A percentile compares a stretch with the other conserved stretches of the same genome.
Evolutionary conservation across 108 stramenopile genomes (phyloP).

Genomic region (Discostella stelligeroides): DNA sequence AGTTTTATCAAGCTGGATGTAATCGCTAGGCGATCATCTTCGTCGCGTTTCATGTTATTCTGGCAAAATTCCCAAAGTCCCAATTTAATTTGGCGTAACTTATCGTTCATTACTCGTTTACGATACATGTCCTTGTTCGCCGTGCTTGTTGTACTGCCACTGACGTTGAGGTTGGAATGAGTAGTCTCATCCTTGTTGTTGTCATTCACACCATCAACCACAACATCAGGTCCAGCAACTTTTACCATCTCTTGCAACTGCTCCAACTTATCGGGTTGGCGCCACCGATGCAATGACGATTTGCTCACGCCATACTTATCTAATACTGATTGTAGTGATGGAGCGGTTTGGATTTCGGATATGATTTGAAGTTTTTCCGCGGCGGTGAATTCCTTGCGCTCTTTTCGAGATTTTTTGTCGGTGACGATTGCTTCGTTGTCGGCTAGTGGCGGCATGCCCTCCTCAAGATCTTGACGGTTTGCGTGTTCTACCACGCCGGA

Average conservation of each 20-base stretch:
- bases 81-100: slow-evolving; percentile 24
- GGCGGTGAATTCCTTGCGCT: slow-evolving; percentile 42
- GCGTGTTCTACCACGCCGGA: too few species aligned
- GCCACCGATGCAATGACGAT: slow-evolving; percentile 41
- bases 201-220: background rate
- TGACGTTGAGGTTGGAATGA: background rate
- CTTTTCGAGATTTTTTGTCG: slow-evolving; percentile 7
- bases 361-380: slow-evolving; percentile 39
- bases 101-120: slow-evolving; percentile 40
- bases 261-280: slow-evolving; percentile 5
- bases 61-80: slow-evolving; percentile 24
- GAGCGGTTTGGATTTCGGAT: slow-evolving; percentile 25
- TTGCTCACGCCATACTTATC: slow-evolving; percentile 35
- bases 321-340: slow-evolving; percentile 24
- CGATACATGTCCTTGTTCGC: slow-evolving; percentile 8
- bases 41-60: slow-evolving; percentile 14
- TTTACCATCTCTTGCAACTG: slow-evolving; percentile 35
- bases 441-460: background rate
- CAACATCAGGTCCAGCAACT: background rate
- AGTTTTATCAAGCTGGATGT: slow-evolving; percentile 21
- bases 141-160: background rate
- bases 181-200: too few species aligned
- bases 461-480: background rate
- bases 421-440: background rate
- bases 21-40: slow-evolving; percentile 25